Base-by-base conservation (phyloP, 805 yeast species). In the Danielia reshetovae region DNA sequence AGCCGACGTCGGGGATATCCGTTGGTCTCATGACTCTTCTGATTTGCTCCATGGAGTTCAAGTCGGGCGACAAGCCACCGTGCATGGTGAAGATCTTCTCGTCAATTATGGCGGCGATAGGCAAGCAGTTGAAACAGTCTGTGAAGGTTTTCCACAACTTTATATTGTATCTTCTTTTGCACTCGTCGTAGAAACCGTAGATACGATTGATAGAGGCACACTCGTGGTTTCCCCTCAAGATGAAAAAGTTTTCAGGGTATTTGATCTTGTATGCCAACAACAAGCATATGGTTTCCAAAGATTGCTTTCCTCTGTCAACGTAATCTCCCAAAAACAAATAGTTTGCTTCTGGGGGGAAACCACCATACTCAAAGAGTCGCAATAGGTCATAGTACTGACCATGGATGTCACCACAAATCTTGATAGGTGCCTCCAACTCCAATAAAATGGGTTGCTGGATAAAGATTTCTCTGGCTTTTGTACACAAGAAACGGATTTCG, bases 21-120 rank as follows among this genome's bases (percentile, higher is more conserved):
- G 98, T 90, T 48, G 98, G 98, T 70, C 98, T 83, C 97, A 89
- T 90, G 44, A 90, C 95, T 61, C 97, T 81, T 73, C 97, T 84
- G 58, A 90, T 93, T 68, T 90, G 97, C 62, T 93, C 97, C 97
- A 90, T 90, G 42, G 95, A 79, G 70, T 89, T 93, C 61, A 90
- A 77, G 68, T 90, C 97, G 30, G 98, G 98, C 27, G 96, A 85
- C 54, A 90, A 74, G 43, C 98, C 98, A 56, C 98, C 98, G 67
- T 90, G 98, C 97, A 93, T 90, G 48, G 97, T 86, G 64, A 90
- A 89, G 63, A 90, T 93, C 70, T 90, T 89, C 65, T 90, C 97
- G 62, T 90, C 98, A 53, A 90, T 86, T 52, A 93, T 90, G 36
- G 97, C 97, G 40, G 98, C 97, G 59, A 90, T 90, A 43, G 98